phyloP scores from a whole-genome alignment of 257 asterid genomes.

The Solanum paucissectum region DNA sequence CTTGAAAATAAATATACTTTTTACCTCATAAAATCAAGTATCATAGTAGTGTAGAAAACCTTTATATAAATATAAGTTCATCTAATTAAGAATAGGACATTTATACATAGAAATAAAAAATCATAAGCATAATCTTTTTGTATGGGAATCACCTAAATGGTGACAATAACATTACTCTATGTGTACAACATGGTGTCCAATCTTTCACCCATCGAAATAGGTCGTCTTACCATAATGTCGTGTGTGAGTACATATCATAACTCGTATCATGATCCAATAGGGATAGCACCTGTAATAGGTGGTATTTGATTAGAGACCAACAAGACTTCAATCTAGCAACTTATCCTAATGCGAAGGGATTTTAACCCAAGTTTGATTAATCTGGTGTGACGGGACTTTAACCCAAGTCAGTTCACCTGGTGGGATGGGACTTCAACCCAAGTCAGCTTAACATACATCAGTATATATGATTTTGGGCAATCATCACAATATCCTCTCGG shows the following conservation, averaged over 20 bases:
- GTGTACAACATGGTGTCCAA: neutral
- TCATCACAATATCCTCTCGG: neutral
- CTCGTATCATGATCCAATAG: neutral
- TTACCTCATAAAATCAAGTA: neutral
- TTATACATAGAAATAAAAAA: neutral
- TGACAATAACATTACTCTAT: neutral
- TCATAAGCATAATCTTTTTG: neutral
- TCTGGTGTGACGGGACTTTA: neutral
- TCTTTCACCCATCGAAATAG: neutral
- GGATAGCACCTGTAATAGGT: neutral
- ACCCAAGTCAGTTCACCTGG: neutral
- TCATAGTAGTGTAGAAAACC: neutral
- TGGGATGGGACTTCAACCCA: neutral
- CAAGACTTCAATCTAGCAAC: neutral
- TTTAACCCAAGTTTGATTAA: neutral
- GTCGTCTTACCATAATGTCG: neutral
- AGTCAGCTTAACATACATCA: neutral
- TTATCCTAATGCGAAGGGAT: neutral
- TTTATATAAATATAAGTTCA: neutral
- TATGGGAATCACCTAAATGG: neutral
- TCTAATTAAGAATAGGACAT: neutral
- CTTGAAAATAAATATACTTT: neutral
- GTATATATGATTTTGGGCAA: neutral
- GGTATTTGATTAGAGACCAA: neutral
- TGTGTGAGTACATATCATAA: neutral